Evolutionary conservation across 805 yeast genomes (phyloP).

Genomic region (Kluyveromyces wickerhamii): DNA sequence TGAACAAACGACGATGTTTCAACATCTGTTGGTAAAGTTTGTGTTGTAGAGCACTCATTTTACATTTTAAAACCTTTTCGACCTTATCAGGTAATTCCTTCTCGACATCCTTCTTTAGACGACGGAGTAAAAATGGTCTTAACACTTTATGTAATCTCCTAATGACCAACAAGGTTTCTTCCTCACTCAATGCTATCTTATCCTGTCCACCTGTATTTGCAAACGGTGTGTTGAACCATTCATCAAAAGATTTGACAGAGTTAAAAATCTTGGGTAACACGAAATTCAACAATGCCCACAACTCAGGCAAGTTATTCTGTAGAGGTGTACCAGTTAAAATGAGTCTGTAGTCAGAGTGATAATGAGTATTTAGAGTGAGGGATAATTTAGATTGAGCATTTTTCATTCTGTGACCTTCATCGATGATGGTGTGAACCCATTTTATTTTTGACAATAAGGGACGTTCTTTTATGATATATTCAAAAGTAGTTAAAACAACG

Average conservation of each 20-base stretch:
- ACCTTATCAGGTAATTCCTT: constrained; percentile 80
- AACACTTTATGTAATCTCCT: constrained; percentile 81
- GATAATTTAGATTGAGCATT: constrained; percentile 70
- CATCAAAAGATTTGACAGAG: constrained; percentile 79
- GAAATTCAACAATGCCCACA: constrained; percentile 78
- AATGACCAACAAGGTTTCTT: constrained; percentile 73
- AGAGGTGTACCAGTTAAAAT: constrained; percentile 85
- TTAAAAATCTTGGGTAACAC: constrained; percentile 79
- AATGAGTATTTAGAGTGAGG: constrained; percentile 58
- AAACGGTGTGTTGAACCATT: constrained; percentile 86
- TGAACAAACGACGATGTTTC: constrained; percentile 57
- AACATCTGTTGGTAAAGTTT: constrained; percentile 71
- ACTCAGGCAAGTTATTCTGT: constrained; percentile 76
- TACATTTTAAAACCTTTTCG: constrained; percentile 75
- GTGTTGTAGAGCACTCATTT: constrained; percentile 63
- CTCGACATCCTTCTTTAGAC: constrained; percentile 82
- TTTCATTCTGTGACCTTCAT: constrained; percentile 88
- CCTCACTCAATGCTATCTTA: constrained; percentile 73
- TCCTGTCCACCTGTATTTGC: constrained; percentile 81
- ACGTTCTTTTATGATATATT: constrained; percentile 71
- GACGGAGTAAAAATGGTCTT: constrained; percentile 75
- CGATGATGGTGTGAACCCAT: constrained; percentile 84
- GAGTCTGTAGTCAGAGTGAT: constrained; percentile 67
- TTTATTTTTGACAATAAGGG: constrained; percentile 58
- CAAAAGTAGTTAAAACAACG: constrained; percentile 72